Evolutionary conservation across 306 rosid species (phyloP), one percentile per base, ranked within the genome.

Genomic region (Cicer judaicum): DNA sequence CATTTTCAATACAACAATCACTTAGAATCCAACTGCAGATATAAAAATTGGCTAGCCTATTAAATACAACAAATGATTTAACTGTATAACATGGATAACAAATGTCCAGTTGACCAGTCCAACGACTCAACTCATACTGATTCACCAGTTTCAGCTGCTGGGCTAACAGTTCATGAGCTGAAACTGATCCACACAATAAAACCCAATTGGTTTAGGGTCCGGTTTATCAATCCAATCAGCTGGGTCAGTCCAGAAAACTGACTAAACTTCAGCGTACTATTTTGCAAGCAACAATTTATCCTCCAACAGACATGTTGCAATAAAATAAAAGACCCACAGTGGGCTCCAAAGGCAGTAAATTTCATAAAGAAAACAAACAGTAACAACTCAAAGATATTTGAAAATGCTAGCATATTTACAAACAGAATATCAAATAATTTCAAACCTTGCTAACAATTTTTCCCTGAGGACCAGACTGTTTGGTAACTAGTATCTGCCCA

Each of bases 401-500:
- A 66, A 72, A 71, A 78, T 57, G 77, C 54, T 54, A 64, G 21
- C 63, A 73, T 39, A 39, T 69, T 73, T 57, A 13, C 40, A 78
- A 46, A 12, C 46, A 75, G 34, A 78, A 41, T 57, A 63, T 47
- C 12, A 29, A 78, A 79, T 53, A 72, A 71, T 66, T 62, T 54
- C 81, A 70, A 16, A 95, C 99, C 99, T 92, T 95, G 91, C 93
- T 89, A 78, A 95, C 99, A 74, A 89, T 69, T 90, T 95, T 95
- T 36, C 99, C 98, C 78, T 90, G 93, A 16, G 98, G 86, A 62
- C 99, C 99, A 54, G 99, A 84, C 88, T 95, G 99, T 76, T 95
- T 95, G 47, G 99, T 92, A 82, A 95, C 99, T 62, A 95, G 96
- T 78, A 92, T 83, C 89, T 95, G 93, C 64, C 98, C 99, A 55